phyloP scores from a whole-genome alignment of 305 asterid species.

The Solanum hybrid region DNA sequence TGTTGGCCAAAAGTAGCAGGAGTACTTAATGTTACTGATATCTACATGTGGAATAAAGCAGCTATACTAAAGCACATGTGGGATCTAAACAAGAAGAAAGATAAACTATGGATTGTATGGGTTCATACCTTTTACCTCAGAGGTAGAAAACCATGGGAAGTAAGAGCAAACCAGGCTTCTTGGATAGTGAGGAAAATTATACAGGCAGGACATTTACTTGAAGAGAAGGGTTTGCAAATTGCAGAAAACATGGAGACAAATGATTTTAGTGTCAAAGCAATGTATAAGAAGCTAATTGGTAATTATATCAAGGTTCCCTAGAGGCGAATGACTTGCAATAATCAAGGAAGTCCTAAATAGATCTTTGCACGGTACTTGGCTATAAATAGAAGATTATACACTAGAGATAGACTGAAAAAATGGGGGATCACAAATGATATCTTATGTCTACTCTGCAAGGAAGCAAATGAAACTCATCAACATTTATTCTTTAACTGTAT shows the following conservation, averaged over 20 bases:
- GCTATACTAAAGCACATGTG: background rate
- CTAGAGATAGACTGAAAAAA: background rate
- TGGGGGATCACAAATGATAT: no score
- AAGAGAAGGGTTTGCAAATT: background rate
- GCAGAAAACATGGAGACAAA: background rate
- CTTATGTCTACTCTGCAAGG: no score
- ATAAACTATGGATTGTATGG: background rate
- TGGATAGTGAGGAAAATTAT: background rate
- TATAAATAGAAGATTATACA: background rate
- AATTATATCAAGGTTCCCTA: background rate
- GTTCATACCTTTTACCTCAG: background rate
- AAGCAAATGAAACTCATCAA: no score
- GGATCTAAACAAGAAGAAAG: background rate
- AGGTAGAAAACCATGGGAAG: background rate
- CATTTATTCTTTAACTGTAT: no score
- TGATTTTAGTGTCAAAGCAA: background rate
- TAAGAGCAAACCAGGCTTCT: background rate
- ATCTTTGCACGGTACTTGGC: background rate
- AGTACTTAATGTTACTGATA: background rate
- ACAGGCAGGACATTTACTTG: background rate
- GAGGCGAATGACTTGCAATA: background rate
- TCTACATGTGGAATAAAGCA: background rate
- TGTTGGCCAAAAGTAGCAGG: background rate
- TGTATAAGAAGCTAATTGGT: background rate
- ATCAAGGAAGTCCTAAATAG: background rate